Base-by-base conservation (phyloP, 352 stramenopile genomes). In the Pythium pyrilobum region DNA sequence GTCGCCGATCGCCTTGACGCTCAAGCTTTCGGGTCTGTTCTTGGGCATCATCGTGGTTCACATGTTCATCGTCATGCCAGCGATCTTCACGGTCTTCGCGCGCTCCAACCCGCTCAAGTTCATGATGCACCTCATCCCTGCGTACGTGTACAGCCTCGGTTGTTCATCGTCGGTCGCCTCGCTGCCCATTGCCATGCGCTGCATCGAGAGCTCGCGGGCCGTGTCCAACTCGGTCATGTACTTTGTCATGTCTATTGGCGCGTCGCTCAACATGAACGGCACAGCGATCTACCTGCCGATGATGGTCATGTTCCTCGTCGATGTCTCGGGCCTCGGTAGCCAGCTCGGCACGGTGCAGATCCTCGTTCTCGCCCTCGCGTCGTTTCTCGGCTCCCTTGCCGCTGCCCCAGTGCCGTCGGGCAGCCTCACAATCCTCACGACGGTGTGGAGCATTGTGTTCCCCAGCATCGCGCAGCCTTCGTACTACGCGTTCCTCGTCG, bases 261-360 rank as follows among this genome's bases (percentile, higher is more conserved):
- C 74, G 3, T 71, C 71, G 29, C 53, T 93, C 21, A 78, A 91
- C 62, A 87, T 85, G 77, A 81, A 81, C 56, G 82, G 82, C 21
- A 85, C 80, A 25, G 80, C 76, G 12, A 77, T 93, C 23, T 93
- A 93, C 48, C 58, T 93, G 25, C 65, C 74, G 24, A 69, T 89
- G 62, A 62, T 85, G 57, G 65, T 88, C 27, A 80, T 91, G 59
- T 86, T 86, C 55, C 72, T 94, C 46, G 71, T 74, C 20, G 77
- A 86, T 43, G 64, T 78, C 34, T 69, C 71, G 20, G 81, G 75
- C 2, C 58, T 86, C 11, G 52, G 33, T 4, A 48, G 48, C 18
- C 32, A 76, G 7, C 53, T 88, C 21, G 71, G 63, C 25, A 50
- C 50, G 40, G 53, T 67, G 7, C 60, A 79, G 25, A 54, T 84